Percentiles rank a stretch among this genome's conserved stretches.
These are phyloP conservation scores for Russula griseocarnosa DNA, from an alignment of 768 basidiomycete species.

Conservation along the genomic window DNA sequence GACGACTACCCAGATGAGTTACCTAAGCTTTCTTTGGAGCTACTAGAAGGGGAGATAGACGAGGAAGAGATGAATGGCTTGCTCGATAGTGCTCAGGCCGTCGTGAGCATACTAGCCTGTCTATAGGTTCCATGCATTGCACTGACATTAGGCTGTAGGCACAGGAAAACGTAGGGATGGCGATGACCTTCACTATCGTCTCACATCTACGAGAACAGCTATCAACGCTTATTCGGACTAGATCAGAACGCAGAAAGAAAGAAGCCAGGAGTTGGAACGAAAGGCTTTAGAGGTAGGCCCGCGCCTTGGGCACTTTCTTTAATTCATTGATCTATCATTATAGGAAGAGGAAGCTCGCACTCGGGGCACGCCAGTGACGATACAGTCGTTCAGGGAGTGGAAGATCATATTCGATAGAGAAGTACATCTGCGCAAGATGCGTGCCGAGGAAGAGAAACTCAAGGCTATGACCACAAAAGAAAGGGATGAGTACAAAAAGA, in stretches of 20 bases:
- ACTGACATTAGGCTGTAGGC: conserved; percentile 44
- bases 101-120: conserved; percentile 42
- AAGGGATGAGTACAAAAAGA: conserved; percentile 75
- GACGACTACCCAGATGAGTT: conserved; percentile 80
- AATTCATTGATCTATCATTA: conserved; percentile 15
- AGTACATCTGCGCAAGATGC: conserved; percentile 49
- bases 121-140: not conserved
- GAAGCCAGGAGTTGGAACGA: conserved; percentile 73
- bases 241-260: conserved; percentile 52
- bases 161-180: conserved; percentile 87
- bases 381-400: conserved; percentile 78
- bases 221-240: conserved; percentile 53
- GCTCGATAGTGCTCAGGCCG: conserved; percentile 51
- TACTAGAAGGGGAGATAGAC: conserved; percentile 56
- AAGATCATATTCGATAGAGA: conserved; percentile 74
- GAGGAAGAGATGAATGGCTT: conserved; percentile 54
- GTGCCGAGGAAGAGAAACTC: conserved; percentile 76
- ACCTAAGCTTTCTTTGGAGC: conserved; percentile 66
- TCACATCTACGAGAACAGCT: conserved; percentile 80
- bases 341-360: conserved; percentile 87
- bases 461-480: conserved; percentile 73
- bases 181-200: conserved; percentile 95
- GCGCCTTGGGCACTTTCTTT: not conserved
- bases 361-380: conserved; percentile 88
- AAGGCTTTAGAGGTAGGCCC: conserved; percentile 65